Evolutionary conservation across 345 rosid species (phyloP).

Genomic region (Populus euphratica): DNA sequence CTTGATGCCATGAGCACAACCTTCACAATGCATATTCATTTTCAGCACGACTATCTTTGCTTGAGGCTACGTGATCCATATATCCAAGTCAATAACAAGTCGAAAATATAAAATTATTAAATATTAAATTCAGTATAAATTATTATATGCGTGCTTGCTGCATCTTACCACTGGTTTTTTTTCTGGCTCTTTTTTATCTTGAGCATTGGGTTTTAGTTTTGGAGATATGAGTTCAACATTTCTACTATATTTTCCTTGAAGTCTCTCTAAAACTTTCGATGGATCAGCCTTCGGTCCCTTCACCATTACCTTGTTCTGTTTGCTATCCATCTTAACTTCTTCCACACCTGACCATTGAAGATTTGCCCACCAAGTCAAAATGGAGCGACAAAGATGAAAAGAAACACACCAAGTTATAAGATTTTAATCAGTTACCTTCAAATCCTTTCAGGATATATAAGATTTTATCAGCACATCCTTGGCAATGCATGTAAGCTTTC

Average conservation of each 20-base stretch:
- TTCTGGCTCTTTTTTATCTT: conserved; percentile 27
- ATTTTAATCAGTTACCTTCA: not conserved
- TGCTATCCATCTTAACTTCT: conserved; percentile 37
- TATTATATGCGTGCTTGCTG: too few species aligned
- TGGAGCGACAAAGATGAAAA: not conserved
- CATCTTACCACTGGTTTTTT: conserved; percentile 33
- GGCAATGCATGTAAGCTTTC: conserved; percentile 22
- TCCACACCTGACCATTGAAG: conserved; percentile 44
- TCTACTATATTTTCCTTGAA: conserved; percentile 46
- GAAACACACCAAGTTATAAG: not conserved
- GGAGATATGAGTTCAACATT: conserved; percentile 57
- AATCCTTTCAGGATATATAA: conserved; percentile 13
- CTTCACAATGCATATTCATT: conserved; percentile 67
- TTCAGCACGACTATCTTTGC: conserved; percentile 38
- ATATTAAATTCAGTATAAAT: not conserved
- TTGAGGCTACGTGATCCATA: conserved; percentile 25
- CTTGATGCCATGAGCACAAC: conserved; percentile 54
- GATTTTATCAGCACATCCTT: conserved; percentile 21
- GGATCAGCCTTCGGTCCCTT: conserved; percentile 51
- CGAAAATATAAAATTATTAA: not conserved
- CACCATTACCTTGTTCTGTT: conserved; percentile 40
- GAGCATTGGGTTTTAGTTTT: conserved; percentile 20
- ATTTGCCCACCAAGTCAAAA: not conserved
- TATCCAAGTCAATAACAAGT: too few species aligned
- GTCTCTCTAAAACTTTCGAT: conserved; percentile 37